phyloP scores from a whole-genome alignment of 805 yeast species.

The Kodamaea lidongshanica region DNA sequence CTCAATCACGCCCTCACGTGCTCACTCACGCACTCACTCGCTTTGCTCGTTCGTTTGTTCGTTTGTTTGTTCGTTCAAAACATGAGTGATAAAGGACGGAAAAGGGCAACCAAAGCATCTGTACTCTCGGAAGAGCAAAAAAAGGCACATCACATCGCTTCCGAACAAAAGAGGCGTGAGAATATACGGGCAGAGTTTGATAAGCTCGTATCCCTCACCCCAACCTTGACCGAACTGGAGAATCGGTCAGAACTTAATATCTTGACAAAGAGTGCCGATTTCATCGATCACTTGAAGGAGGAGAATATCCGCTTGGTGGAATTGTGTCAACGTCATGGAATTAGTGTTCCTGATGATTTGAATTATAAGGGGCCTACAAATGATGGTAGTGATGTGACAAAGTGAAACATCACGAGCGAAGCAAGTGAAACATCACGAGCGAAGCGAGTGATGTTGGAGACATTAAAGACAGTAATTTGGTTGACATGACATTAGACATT shows the following conservation, averaged over 20 bases:
- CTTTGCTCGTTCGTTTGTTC: too few species aligned
- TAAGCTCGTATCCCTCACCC: constrained; percentile 66
- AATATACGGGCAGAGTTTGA: constrained; percentile 82
- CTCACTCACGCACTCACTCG: too few species aligned
- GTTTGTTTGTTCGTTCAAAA: too few species aligned
- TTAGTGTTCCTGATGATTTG: constrained; percentile 38
- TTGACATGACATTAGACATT: too few species aligned
- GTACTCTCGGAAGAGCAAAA: constrained; percentile 33
- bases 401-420: too few species aligned
- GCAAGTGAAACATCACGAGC: too few species aligned
- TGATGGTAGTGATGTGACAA: constrained; percentile 15
- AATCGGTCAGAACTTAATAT: constrained; percentile 76
- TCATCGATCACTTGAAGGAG: constrained; percentile 43
- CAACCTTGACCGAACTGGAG: constrained; percentile 61
- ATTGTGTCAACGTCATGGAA: constrained; percentile 35
- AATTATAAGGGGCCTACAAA: constrained; percentile 20
- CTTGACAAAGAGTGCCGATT: constrained; percentile 56
- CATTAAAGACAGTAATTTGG: too few species aligned
- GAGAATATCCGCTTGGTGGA: constrained; percentile 45
- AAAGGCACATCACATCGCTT: constrained; percentile 67
- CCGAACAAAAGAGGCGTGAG: constrained; percentile 82
- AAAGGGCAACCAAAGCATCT: constrained; percentile 20
- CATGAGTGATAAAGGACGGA: constrained; percentile 6
- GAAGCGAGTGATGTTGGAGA: too few species aligned
- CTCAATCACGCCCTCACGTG: too few species aligned